Base-by-base conservation (phyloP, 2,329 filamentous ascomycete species). In the Chalaropsis ovoidea region DNA sequence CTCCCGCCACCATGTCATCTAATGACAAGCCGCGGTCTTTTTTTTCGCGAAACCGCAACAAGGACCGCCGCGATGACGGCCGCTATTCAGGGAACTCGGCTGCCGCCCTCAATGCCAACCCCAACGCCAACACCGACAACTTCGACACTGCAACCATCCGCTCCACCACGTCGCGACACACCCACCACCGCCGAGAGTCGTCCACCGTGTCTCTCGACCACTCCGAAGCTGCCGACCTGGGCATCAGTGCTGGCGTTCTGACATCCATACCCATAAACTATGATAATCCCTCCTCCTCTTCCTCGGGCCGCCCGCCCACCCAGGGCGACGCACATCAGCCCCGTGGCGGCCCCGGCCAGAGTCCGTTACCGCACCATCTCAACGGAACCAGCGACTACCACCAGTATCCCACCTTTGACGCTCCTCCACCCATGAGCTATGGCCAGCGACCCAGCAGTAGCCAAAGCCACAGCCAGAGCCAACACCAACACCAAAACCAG, bases 321-420 rank as follows among this genome's bases (percentile, higher is more conserved):
- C 77, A 87, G 47, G 80, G 89, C 72, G 88, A 95, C 58, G 89
- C 56, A 11, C 22, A 49, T 19, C 42, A 88, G 72, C 78, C 90
- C 54, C 86, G 87, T 62, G 83, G 84, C 72, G 76, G 81, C 66
- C 68, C 84, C 87, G 72, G 75, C 70, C 85, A 85, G 73, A 88
- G 94, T 65, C 88, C 88, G 67, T 80, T 89, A 67, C 89, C 91
- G 39, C 89, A 94, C 75, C 90, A 95, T 72, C 77, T 95, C 64
- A 92, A 90, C 74, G 92, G 90, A 76, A 81, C 80, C 69, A 84
- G 84, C 70, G 92, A 96, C 75, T 96, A 86, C 73, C 90, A 96
- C 77, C 93, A 96, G 72, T 96, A 96, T 74, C 90, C 91, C 52
- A 82, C 82, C 63, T 85, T 88, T 73, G 86, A 87, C 70, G 78